phyloP scores from a whole-genome alignment of 73 alveolate genomes.

The Halteria grandinella region DNA sequence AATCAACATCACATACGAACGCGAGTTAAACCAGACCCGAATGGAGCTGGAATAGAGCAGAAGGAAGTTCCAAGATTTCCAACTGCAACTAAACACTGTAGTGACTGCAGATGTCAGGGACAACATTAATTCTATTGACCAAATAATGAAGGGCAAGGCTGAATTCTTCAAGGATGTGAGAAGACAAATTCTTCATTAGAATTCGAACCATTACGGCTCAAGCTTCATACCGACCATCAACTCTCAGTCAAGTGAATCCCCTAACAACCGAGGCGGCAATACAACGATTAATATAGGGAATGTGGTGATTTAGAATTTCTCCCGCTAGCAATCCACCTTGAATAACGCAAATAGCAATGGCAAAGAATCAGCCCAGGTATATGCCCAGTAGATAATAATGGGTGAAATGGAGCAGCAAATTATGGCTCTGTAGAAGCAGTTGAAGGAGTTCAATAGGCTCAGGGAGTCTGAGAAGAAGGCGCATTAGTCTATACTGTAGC shows the following conservation, averaged over 20 bases:
- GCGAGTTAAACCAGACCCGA: constrained; percentile 6
- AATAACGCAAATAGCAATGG: not conserved
- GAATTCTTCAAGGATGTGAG: constrained; percentile 29
- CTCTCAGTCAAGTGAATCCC: no score
- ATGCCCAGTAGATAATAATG: no score
- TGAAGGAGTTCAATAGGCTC: no score
- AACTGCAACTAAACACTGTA: constrained; percentile 1
- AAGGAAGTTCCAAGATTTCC: constrained; percentile 26
- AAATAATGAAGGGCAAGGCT: constrained; percentile 54
- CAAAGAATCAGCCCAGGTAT: not conserved
- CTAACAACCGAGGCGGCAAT: no score
- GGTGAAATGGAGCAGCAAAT: no score
- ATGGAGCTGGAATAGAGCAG: constrained; percentile 37
- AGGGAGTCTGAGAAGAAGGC: constrained; percentile 43
- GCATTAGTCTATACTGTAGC: constrained; percentile 20
- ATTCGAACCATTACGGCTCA: no score
- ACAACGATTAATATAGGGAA: constrained; percentile 31
- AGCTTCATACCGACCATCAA: no score
- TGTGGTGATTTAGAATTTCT: constrained; percentile 8
- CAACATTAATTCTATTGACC: constrained; percentile 31
- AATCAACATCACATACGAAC: constrained; percentile 9
- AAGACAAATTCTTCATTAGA: no score
- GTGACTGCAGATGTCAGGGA: constrained; percentile 54
- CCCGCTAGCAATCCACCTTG: not conserved
- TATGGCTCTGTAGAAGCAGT: no score